These are phyloP conservation scores for Xylaria sp. DNA, from an alignment of 2,329 filamentous ascomycete genomes.

Conservation along the genomic window DNA sequence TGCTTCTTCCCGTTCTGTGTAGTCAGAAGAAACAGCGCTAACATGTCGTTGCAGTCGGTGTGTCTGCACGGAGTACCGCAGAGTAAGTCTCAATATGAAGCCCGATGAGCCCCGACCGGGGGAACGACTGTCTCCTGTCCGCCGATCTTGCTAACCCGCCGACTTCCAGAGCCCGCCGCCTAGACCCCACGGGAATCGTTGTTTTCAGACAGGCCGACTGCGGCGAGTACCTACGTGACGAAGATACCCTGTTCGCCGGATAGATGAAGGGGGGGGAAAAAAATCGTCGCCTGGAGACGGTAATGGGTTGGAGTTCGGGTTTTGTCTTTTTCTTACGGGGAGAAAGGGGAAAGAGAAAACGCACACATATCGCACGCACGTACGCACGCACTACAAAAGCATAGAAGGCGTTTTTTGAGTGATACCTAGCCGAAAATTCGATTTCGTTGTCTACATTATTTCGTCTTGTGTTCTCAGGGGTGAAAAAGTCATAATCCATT, in stretches of 20 bases:
- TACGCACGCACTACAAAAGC: background rate
- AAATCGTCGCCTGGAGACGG: background rate
- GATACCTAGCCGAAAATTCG: conserved; percentile 10
- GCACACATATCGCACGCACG: conserved; percentile 19
- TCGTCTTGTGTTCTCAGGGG: background rate
- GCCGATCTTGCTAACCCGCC: conserved; percentile 5
- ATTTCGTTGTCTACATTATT: conserved; percentile 5
- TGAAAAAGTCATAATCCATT: too few species aligned
- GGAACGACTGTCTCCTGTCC: background rate
- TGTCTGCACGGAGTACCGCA: conserved; percentile 19
- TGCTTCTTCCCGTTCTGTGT: background rate
- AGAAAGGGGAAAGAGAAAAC: conserved; percentile 7
- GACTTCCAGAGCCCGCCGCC: conserved; percentile 55
- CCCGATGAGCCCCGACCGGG: background rate
- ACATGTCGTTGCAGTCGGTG: conserved; percentile 15
- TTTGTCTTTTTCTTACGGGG: conserved; percentile 2
- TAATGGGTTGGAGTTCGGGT: conserved; percentile 21
- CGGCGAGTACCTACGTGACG: conserved; percentile 89
- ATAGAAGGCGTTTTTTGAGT: background rate
- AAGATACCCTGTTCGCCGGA: conserved; percentile 59
- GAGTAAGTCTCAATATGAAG: conserved; percentile 11
- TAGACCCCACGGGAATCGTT: conserved; percentile 86
- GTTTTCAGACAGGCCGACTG: conserved; percentile 90
- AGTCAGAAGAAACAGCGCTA: background rate
- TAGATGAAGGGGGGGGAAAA: conserved; percentile 25